Evolutionary conservation across 768 basidiomycete species (phyloP), one percentile per base, ranked within the genome.

Genomic region (Pluteus cervinus): DNA sequence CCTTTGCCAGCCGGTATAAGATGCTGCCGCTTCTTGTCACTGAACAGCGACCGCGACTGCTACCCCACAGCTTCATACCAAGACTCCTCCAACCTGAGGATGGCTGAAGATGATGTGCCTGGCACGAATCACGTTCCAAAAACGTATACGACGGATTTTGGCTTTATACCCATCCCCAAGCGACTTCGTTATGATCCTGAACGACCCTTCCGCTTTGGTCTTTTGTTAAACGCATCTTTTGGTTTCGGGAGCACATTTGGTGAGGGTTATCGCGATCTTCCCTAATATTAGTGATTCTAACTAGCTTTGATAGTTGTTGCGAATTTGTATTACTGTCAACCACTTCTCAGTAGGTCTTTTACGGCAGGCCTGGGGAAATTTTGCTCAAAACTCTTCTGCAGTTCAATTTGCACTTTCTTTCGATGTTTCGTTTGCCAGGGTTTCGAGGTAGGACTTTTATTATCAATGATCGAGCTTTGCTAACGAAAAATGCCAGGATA

Each of bases 261-360:
- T 71, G 42, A 53, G 68, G 60, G 21, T 14, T 33, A 7, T 4
- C 6, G 30, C 9, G 25, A 20, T 5, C 32, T 37, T 15, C 34
- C 24, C 24, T 17, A 11, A 23, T 11, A 15, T 23, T 9, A 16
- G 2, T 17, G 15, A 22, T 12, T 15, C 25, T 24, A 21, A 37
- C 24, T 20, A 25, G 22, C 34, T n/a, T 21, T 28, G 32, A 16
- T 40, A 82, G 81, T 62, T 29, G 78, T 78, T 10, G 72, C 77
- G n/a, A 90, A 90, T 50, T 53, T 90, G 32, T 90, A 89, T 52
- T 91, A 89, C 47, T 84, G 80, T 43, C 85, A 87, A 61, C 87
- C 87, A 0, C 53, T 91, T 47, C 60, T 89, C 10, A 84, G 86
- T 77, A 53, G 45, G 70, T 61, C 43, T 23, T 45, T 12, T 44